Evolutionary conservation across 2,329 filamentous ascomycete genomes (phyloP), one percentile per base, ranked within the genome.

Genomic region (Phaeomoniella chlamydospora): DNA sequence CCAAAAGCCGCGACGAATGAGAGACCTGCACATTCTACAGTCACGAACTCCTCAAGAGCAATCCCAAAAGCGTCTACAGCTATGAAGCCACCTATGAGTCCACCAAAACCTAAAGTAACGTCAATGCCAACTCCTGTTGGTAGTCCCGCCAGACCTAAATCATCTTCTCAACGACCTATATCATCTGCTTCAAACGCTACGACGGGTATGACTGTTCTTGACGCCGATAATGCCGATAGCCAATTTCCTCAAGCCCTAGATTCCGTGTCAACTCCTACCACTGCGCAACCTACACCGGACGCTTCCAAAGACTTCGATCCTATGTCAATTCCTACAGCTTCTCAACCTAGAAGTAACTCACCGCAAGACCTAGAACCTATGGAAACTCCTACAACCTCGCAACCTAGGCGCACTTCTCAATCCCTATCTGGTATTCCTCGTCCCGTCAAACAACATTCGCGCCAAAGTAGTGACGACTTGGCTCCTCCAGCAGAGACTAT

Each of bases 101-200:
- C 41, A 9, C 22, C 22, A 9, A 26, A 26, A 26, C 22, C 22
- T 26, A 26, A 26, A 26, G 49, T 51, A 31, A 57, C 55, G 15
- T 49, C 54, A 29, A 51, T 55, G 31, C 53, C 51, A 12, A 54
- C 54, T 36, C 45, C 52, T 26, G 45, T 48, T 35, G 47, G 50
- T 18, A 43, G 68, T 35, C 67, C 68, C 15, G 65, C 64, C 22
- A 71, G 68, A 10, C 67, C 70, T 18, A 70, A 73, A 44, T 68
- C 69, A 10, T 70, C 70, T 47, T 63, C 58, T 12, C 49, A 53
- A 33, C 43, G 43, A 33, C 37, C 42, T 26, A 41, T 39, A 18
- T 43, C 35, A 35, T 31, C 18, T 18, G 32, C 22, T 26, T n/a
- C 22, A 22, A 31, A 39, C 41, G 17, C 47, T 47, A 18, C 41